A percentile compares a stretch with the other conserved stretches of the same genome.
phyloP scores from a whole-genome alignment of 2,329 filamentous ascomycete species.

The Penicillium decumbens region DNA sequence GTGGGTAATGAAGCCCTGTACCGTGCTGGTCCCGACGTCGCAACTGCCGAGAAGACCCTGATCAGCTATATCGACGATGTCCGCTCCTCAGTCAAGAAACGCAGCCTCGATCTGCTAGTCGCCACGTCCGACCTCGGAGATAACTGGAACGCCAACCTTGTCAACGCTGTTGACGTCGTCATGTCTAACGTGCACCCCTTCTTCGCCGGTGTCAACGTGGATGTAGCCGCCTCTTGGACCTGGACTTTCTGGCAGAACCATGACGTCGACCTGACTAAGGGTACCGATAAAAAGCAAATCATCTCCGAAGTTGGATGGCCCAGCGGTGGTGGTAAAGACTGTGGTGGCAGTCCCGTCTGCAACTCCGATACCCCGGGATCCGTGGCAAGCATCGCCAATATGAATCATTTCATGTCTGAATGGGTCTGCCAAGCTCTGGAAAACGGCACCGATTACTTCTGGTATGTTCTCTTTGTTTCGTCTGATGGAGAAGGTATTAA shows the following conservation, averaged over 20 bases:
- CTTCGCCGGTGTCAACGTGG: slow-evolving; percentile 72
- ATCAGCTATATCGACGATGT: slow-evolving; percentile 63
- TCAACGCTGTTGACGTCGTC: slow-evolving; percentile 70
- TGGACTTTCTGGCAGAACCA: slow-evolving; percentile 72
- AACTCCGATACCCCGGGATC: slow-evolving; percentile 54
- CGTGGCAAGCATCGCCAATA: slow-evolving; percentile 70
- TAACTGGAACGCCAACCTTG: slow-evolving; percentile 72
- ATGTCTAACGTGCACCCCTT: slow-evolving; percentile 98
- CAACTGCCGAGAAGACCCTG: slow-evolving; percentile 64
- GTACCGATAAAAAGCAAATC: slow-evolving; percentile 62
- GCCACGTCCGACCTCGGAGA: slow-evolving; percentile 86
- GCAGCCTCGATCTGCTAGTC: slow-evolving; percentile 66
- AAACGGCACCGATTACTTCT: slow-evolving; percentile 90
- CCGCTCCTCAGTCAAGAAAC: slow-evolving; percentile 64
- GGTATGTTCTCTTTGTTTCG: slow-evolving; percentile 49
- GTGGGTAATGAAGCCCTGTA: slow-evolving; percentile 62
- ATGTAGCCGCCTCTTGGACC: slow-evolving; percentile 72
- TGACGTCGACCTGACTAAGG: slow-evolving; percentile 62
- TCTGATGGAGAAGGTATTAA: slow-evolving; percentile 11
- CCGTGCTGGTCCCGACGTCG: slow-evolving; percentile 45
- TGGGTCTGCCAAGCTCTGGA: slow-evolving; percentile 77
- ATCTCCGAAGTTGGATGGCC: slow-evolving; percentile 95
- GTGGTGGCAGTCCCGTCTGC: slow-evolving; percentile 59
- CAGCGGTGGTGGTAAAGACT: slow-evolving; percentile 71
- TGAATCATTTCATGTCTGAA: slow-evolving; percentile 80